Base-by-base conservation (phyloP, 1,139 yeast genomes). In the Hemisphaericaspora xylofermentans region DNA sequence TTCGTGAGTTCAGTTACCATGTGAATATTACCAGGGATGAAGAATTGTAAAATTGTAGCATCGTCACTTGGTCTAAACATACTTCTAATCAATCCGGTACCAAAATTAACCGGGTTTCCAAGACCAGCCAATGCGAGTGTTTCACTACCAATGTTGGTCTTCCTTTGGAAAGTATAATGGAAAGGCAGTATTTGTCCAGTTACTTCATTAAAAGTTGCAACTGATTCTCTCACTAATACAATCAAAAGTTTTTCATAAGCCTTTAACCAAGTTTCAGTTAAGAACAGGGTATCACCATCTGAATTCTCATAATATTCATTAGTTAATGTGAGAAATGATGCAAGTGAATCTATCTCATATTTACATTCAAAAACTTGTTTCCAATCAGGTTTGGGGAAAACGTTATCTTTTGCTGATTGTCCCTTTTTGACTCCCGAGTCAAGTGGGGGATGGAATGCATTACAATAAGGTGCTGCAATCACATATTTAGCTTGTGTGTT, bases 41-140 rank as follows among this genome's bases (percentile, higher is more conserved):
- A 85, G 48, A 82, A 82, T 59, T 88, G 96, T 42, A 77, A 77
- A 17, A 84, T 79, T 29, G 93, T 82, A 1, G 96, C 89, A 61
- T 88, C 96, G 58, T 88, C 96, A 25, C 94, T 84, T 4, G 96
- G 96, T 51, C 96, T 66, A 58, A 88, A 88, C 0, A 95, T 94
- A n/a, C 94, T 84, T 41, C 95, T 68, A 7, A 88, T 68, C 45
- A 88, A 66, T 0, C 94, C 89, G 0, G 89, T 82, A 33, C 76
- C 79, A 40, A 57, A 74, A 49, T 82, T 82, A 1, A 86, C 93
- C 0, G 96, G 96, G 54, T 88, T 85, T 1, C 96, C 96, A 1
- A 76, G 75, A 0, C 96, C 96, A 1, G 76, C 77, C 38, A 88
- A 66, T 5, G 89, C 82, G 43, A 87, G 71, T 0, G 96, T 88